These are phyloP conservation scores for Stereocaulon alpinum DNA, from an alignment of 495 filamentous ascomycete species.

Conservation along the genomic window DNA sequence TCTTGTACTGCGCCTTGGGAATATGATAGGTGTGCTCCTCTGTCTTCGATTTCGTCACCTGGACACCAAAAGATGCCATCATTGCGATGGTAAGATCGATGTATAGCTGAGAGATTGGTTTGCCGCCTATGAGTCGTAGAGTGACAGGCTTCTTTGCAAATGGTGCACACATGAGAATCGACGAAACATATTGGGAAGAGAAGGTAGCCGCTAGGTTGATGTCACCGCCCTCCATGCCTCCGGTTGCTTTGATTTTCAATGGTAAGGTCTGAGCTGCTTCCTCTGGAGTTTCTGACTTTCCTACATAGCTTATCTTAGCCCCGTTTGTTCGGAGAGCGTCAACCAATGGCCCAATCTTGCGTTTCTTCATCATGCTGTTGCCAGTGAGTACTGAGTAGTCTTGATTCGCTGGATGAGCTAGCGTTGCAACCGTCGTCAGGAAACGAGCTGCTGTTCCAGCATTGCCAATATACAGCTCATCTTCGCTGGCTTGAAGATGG, in stretches of 20 bases:
- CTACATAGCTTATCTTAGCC: constrained; percentile 70
- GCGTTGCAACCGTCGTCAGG: constrained; percentile 81
- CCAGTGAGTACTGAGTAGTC: constrained; percentile 75
- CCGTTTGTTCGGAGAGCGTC: constrained; percentile 82
- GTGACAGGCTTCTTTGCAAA: constrained; percentile 93
- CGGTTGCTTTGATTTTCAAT: constrained; percentile 67
- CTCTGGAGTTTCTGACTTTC: constrained; percentile 33
- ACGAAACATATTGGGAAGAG: constrained; percentile 96
- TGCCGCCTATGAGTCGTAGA: constrained; percentile 78
- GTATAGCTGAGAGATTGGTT: constrained; percentile 92
- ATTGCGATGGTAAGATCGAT: constrained; percentile 98
- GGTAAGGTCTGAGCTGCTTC: constrained; percentile 58
- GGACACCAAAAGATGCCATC: constrained; percentile 89
- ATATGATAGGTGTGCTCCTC: constrained; percentile 92
- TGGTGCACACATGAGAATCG: constrained; percentile 90
- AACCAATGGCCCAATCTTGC: constrained; percentile 89
- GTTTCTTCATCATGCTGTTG: constrained; percentile 91
- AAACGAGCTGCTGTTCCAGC: constrained; percentile 94
- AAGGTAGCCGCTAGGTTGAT: constrained; percentile 91
- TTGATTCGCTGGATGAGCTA: constrained; percentile 56
- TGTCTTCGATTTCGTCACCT: constrained; percentile 58
- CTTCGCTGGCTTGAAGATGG: constrained; percentile 60
- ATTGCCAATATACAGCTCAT: constrained; percentile 86
- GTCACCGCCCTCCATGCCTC: constrained; percentile 79
- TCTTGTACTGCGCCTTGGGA: constrained; percentile 72